Percentiles rank a stretch among this genome's conserved stretches.
phyloP scores from a whole-genome alignment of 2,329 filamentous ascomycete species.

The Trichoderma arundinaceum region DNA sequence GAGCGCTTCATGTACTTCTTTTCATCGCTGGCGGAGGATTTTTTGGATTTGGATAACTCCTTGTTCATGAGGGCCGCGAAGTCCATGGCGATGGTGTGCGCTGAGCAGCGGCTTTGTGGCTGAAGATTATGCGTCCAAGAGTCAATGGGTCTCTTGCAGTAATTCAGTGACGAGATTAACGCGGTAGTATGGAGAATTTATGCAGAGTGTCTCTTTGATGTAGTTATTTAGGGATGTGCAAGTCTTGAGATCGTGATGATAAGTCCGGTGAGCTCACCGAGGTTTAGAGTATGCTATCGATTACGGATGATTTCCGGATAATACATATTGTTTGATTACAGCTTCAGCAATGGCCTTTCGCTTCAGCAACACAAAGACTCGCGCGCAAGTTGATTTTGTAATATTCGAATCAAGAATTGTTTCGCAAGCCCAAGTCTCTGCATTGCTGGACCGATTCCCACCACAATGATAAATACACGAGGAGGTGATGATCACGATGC shows the following conservation, averaged over 20 bases:
- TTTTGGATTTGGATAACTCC: slow-evolving; percentile 84
- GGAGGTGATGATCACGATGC: slow-evolving; percentile 64
- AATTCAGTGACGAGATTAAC: background rate
- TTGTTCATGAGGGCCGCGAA: slow-evolving; percentile 93
- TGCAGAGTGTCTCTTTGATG: background rate
- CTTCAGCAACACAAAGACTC: background rate
- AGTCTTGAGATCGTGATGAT: background rate
- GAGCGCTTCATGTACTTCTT: slow-evolving; percentile 86
- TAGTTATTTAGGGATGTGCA: background rate
- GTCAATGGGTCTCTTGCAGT: background rate
- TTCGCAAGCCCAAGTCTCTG: background rate
- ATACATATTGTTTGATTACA: slow-evolving; percentile 19
- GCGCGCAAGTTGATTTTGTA: background rate
- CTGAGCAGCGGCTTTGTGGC: background rate
- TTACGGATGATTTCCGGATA: slow-evolving; percentile 41
- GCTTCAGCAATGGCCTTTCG: background rate
- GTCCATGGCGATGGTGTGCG: slow-evolving; percentile 69
- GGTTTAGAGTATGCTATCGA: slow-evolving; percentile 35
- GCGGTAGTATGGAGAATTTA: no score
- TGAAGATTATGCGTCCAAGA: background rate
- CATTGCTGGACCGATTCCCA: background rate
- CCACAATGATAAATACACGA: background rate
- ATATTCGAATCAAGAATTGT: background rate
- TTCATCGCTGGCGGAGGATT: slow-evolving; percentile 48
- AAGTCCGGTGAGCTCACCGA: slow-evolving; percentile 13